phyloP scores from a whole-genome alignment of 768 basidiomycete species.

The Kwoniella botswanensis region DNA sequence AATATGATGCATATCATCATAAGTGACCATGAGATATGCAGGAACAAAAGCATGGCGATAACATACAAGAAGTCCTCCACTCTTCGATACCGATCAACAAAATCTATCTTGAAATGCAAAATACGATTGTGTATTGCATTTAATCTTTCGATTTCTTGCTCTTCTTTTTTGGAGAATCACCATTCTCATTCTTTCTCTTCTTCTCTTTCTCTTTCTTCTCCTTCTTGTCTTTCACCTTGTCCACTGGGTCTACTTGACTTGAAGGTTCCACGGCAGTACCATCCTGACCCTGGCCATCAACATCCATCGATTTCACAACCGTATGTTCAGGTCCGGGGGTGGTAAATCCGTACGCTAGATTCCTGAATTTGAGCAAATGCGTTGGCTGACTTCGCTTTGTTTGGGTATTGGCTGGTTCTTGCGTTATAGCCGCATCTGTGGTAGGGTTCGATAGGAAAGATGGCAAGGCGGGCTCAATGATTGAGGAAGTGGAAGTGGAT shows the following conservation, averaged over 20 bases:
- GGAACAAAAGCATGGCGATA: constrained; percentile 2
- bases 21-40: neutral
- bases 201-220: constrained; percentile 11
- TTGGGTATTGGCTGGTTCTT: constrained; percentile 13
- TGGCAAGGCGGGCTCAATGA: constrained; percentile 24
- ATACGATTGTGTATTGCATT: neutral
- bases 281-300: neutral
- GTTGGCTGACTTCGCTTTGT: constrained; percentile 47
- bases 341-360: constrained; percentile 46
- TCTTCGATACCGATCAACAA: neutral
- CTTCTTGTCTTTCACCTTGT: constrained; percentile 6
- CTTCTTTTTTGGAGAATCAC: constrained; percentile 36
- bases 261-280: neutral
- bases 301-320: neutral
- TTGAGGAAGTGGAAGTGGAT: constrained; percentile 8
- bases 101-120: neutral
- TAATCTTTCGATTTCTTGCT: constrained; percentile 32
- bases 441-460: constrained; percentile 33
- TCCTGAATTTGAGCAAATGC: constrained; percentile 55
- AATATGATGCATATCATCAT: neutral
- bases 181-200: constrained; percentile 33
- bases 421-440: constrained; percentile 6
- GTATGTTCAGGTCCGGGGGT: constrained; percentile 38
- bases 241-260: neutral
- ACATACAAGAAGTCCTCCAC: neutral